Evolutionary conservation across 768 basidiomycete genomes (phyloP).

Genomic region (Trametes cubensis): DNA sequence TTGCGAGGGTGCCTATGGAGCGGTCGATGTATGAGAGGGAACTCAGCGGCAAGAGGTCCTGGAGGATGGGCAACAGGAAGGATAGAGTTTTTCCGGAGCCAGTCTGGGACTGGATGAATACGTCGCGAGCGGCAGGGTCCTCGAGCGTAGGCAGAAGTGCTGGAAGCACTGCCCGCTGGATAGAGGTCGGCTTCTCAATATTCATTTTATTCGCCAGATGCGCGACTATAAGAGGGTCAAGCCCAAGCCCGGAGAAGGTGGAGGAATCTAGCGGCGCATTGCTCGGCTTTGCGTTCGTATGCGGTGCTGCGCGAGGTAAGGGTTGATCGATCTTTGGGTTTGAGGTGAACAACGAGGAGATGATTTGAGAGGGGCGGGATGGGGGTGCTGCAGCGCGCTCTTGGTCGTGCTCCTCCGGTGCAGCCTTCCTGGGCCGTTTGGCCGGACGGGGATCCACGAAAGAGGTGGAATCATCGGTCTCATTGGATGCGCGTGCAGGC

Average conservation of each 20-base stretch:
- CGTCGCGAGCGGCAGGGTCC: conserved; percentile 56
- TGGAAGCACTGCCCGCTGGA: conserved; percentile 74
- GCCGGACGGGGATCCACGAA: conserved; percentile 41
- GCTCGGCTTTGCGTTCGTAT: conserved; percentile 49
- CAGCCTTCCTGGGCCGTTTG: conserved; percentile 48
- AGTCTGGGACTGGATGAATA: conserved; percentile 95
- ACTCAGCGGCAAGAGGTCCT: conserved; percentile 89
- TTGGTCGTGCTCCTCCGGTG: conserved; percentile 22
- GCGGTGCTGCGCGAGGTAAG: neutral
- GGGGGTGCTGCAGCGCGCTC: conserved; percentile 29
- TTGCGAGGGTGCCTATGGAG: conserved; percentile 90
- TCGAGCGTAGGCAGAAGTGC: conserved; percentile 52
- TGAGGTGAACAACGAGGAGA: conserved; percentile 53
- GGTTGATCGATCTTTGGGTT: conserved; percentile 33
- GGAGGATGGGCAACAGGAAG: conserved; percentile 92
- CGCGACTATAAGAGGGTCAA: conserved; percentile 76
- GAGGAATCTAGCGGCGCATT: conserved; percentile 86
- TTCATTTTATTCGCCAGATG: conserved; percentile 82
- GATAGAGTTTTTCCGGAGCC: conserved; percentile 96
- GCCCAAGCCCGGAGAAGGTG: conserved; percentile 79
- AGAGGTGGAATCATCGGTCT: conserved; percentile 16
- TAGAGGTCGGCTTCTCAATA: conserved; percentile 85
- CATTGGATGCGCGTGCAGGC: conserved; percentile 29
- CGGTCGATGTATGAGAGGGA: conserved; percentile 92
- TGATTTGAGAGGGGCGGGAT: conserved; percentile 55